These are phyloP conservation scores for Hevea brasiliensis DNA, from an alignment of 345 rosid species.

Conservation along the genomic window DNA sequence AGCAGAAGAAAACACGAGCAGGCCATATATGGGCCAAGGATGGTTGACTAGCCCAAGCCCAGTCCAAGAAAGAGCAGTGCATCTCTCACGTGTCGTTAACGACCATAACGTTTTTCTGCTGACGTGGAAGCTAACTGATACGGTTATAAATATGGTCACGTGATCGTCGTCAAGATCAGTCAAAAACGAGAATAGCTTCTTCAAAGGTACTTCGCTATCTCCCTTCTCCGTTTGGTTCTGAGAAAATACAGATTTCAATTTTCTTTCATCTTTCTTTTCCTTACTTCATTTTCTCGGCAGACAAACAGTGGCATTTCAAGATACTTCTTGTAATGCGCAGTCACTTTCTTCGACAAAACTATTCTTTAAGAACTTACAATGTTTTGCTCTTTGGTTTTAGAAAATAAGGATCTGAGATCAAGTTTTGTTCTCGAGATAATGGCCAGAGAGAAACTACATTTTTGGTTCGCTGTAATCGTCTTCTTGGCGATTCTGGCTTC, in stretches of 20 bases:
- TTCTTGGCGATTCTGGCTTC: conserved; percentile 38
- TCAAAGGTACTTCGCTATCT: too few relatives aligned
- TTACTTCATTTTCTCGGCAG: conserved; percentile 7
- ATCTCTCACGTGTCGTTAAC: background rate
- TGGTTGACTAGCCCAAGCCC: background rate
- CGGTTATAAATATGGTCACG: too few relatives aligned
- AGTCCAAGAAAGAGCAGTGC: background rate
- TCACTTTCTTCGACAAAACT: conserved; percentile 9
- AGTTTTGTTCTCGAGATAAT: conserved; percentile 22
- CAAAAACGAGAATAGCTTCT: too few relatives aligned
- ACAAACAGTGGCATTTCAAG: conserved; percentile 8
- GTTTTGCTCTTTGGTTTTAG: conserved; percentile 20
- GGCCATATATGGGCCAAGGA: background rate
- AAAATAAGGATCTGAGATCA: conserved; percentile 1
- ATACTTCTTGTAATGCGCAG: background rate
- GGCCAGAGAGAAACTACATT: conserved; percentile 24
- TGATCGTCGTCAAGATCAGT: too few relatives aligned
- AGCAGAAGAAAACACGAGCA: background rate
- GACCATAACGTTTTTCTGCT: conserved; percentile 23
- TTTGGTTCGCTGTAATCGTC: conserved; percentile 24
- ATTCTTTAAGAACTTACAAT: background rate
- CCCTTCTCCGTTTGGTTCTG: conserved; percentile 4
- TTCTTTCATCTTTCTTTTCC: background rate
- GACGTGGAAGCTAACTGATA: conserved; percentile 19
- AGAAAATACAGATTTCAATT: conserved; percentile 1